Base-by-base conservation (phyloP, 768 basidiomycete species). In the Auriculariales sp. region DNA sequence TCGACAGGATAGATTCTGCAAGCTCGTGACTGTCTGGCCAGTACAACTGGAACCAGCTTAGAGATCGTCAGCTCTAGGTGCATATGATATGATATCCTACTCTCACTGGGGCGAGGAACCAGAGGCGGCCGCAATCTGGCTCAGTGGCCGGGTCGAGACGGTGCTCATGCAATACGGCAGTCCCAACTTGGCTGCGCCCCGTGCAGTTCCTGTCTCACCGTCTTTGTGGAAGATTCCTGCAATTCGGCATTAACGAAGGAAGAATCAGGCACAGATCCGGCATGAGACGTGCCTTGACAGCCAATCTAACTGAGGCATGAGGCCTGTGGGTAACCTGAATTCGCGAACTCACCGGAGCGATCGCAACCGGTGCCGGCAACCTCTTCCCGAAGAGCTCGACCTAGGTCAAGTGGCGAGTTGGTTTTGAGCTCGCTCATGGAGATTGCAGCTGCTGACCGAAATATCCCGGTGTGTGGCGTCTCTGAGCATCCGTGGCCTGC, bases 1-100 rank as follows among this genome's bases (percentile, higher is more conserved):
- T 75, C 11, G 67, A 64, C 24, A 90, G 71, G 24, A 88, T 47
- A 17, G 83, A 87, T 30, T 79, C 61, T 0, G 77, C 78, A 22
- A 84, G 61, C 2, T 79, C 79, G 42, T 80, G 60, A 5, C 68
- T 64, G 12, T 66, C 64, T 2, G 85, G 84, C 83, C 39, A 44
- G 61, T 90, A 89, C 1, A 89, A 71, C 59, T 90, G 87, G 61
- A 75, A 89, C 84, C 85, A 89, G 30, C 86, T 44, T 44, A 11
- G 19, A 12, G 69, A 30, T 74, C 5, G 7, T 12, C 19, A 44
- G 4, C 22, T 19, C 17, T 25, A 25, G 39, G 39, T 44, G 39
- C 39, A 22, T 19, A 44, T 19, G 17, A 22, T 22, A 36, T 6
- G 15, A 44, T 19, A 32, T 9, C 15, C 9, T 32, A 32, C 15